Evolutionary conservation across 805 yeast genomes (phyloP).

Genomic region (Metschnikowia noctiluminum): DNA sequence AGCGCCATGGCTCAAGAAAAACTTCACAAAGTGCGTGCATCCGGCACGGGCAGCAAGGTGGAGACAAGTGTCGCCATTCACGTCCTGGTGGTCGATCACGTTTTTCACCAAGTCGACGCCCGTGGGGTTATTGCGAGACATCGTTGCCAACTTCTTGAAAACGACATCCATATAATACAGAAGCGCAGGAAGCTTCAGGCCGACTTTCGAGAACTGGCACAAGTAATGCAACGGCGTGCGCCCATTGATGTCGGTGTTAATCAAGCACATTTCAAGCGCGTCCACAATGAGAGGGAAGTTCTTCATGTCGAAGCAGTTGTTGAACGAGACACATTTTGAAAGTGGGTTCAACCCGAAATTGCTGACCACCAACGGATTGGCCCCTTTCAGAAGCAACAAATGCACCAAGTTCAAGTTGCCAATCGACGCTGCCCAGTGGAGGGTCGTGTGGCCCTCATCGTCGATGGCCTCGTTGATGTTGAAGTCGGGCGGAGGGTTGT

Average conservation of each 20-base stretch:
- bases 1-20: slow-evolving; percentile 84
- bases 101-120: slow-evolving; percentile 56
- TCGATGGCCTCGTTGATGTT: slow-evolving; percentile 78
- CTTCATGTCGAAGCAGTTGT: slow-evolving; percentile 79
- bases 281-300: slow-evolving; percentile 79
- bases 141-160: slow-evolving; percentile 63
- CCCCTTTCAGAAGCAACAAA: slow-evolving; percentile 71
- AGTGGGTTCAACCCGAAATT: slow-evolving; percentile 81
- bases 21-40: slow-evolving; percentile 67
- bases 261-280: slow-evolving; percentile 69
- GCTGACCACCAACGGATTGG: slow-evolving; percentile 53
- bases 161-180: slow-evolving; percentile 77
- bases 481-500: slow-evolving; percentile 61
- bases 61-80: slow-evolving; percentile 79
- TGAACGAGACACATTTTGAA: slow-evolving; percentile 79
- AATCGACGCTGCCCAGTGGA: slow-evolving; percentile 98
- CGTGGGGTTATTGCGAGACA: slow-evolving; percentile 25
- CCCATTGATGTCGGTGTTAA: slow-evolving; percentile 68
- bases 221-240: slow-evolving; percentile 86
- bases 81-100: slow-evolving; percentile 74
- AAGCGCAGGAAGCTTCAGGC: slow-evolving; percentile 71
- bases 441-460: slow-evolving; percentile 89
- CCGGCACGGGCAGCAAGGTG: slow-evolving; percentile 75
- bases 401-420: slow-evolving; percentile 80
- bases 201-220: slow-evolving; percentile 63